Percentiles rank a stretch among this genome's conserved stretches.
These are phyloP conservation scores for Spirogloea muscicola DNA, from an alignment of 139 green algal species.

Conservation along the genomic window DNA sequence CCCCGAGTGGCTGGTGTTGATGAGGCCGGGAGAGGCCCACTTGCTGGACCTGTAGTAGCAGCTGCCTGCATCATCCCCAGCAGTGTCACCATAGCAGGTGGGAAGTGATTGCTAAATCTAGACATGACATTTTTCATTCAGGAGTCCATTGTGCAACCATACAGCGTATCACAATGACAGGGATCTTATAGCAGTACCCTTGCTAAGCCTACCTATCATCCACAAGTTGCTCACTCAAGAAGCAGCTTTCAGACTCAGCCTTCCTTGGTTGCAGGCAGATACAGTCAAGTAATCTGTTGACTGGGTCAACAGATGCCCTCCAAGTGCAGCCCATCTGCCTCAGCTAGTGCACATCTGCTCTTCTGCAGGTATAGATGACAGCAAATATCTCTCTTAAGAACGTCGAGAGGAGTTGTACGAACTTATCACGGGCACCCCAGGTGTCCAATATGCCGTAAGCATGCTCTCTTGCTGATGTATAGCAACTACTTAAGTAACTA, in stretches of 20 bases:
- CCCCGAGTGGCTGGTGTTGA: slow-evolving; percentile 59
- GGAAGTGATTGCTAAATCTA: too few relatives aligned
- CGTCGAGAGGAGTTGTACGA: slow-evolving; percentile 65
- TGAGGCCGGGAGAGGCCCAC: slow-evolving; percentile 80
- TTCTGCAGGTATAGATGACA: slow-evolving; percentile 53
- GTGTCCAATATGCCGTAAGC: slow-evolving; percentile 16
- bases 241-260: not conserved
- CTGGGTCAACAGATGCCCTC: too few relatives aligned
- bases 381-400: slow-evolving; percentile 74
- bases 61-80: slow-evolving; percentile 48
- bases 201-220: not conserved
- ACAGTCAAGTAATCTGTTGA: not conserved
- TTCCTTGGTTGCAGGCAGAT: not conserved
- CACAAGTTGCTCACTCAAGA: not conserved
- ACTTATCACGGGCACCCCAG: not conserved
- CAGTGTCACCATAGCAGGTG: slow-evolving; percentile 33
- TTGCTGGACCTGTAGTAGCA: slow-evolving; percentile 86
- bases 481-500: not conserved
- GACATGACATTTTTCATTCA: not conserved
- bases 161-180: not conserved
- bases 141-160: not conserved
- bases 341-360: too few relatives aligned
- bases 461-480: not conserved
- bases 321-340: too few relatives aligned
- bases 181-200: not conserved